Base-by-base conservation (phyloP, 2,329 filamentous ascomycete species). In the Paracorniculantispora psalliotae region DNA sequence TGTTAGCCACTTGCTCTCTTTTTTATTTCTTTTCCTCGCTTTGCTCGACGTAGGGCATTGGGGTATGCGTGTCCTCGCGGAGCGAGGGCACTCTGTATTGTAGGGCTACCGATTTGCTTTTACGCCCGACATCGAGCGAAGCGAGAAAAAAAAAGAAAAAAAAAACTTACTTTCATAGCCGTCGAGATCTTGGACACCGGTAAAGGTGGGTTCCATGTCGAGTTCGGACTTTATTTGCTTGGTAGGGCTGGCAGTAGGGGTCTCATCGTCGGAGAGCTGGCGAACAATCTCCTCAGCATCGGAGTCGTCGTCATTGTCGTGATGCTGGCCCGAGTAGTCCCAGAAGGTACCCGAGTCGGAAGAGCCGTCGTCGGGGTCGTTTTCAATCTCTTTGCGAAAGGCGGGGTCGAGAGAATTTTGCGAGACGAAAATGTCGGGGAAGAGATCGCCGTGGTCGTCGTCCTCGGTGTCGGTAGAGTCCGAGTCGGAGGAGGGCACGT, bases 401-500 rank as follows among this genome's bases (percentile, higher is more conserved):
- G 81, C 80, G 6, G 88, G 87, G 65, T 91, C 89, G 5, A 93
- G 78, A 17, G 83, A 81, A 67, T 85, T 88, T 72, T 92, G 88
- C 52, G 89, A 85, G 59, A 92, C 79, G 71, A 93, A 93, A 61
- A 93, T 86, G 68, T 92, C 86, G 1, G 89, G 88, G 62, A 91
- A 91, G 63, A 91, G 83, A 63, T 85, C 83, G 61, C 83, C 81
- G 48, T 80, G 74, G 63, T 86, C 81, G 61, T 85, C 81, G 60
- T 85, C 81, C 41, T 87, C 83, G 4, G 79, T 83, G 53, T 86
- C 85, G 56, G 84, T 86, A 2, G 82, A 83, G 61, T 86, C 82
- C 57, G 82, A 88, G 65, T 90, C 87, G 59, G 87, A 87, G 61
- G 82, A 80, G 60, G 86, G 81, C 43, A 87, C 79, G 56, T 86